These are phyloP conservation scores for Ophiosphaerella herpotricha DNA, from an alignment of 2,329 filamentous ascomycete genomes.

Conservation along the genomic window DNA sequence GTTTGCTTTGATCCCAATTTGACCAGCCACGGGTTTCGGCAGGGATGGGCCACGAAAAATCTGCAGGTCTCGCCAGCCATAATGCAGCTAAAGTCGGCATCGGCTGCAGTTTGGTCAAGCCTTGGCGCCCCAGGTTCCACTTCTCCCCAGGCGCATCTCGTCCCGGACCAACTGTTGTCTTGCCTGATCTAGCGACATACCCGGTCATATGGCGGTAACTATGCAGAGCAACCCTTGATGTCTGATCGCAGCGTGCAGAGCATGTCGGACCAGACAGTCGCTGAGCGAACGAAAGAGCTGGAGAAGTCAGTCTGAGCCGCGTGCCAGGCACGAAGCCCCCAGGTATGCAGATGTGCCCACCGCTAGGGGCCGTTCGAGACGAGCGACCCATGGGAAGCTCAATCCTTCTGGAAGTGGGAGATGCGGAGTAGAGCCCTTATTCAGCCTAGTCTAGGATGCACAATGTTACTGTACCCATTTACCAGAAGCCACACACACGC, in stretches of 20 bases:
- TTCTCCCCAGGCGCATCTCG: conserved; percentile 27
- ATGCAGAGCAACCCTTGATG: conserved; percentile 8
- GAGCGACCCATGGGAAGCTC: conserved; percentile 19
- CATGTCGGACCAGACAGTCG: not conserved
- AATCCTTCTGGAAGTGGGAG: conserved; percentile 41
- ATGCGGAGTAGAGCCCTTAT: conserved; percentile 35
- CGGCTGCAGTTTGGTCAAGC: conserved; percentile 31
- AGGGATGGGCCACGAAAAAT: conserved; percentile 25
- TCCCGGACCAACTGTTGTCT: conserved; percentile 38
- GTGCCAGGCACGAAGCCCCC: conserved; percentile 6
- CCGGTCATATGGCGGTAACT: conserved; percentile 12
- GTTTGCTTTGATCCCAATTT: conserved; percentile 30
- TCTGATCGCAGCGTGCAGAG: conserved; percentile 6
- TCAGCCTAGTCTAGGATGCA: conserved; percentile 28
- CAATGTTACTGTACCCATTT: conserved; percentile 44
- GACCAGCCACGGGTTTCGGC: conserved; percentile 20
- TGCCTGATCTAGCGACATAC: conserved; percentile 23
- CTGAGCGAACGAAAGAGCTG: conserved; percentile 2
- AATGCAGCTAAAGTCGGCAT: conserved; percentile 19
- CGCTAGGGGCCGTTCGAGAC: conserved; percentile 9
- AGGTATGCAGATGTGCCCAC: conserved; percentile 9
- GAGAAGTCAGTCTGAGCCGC: conserved; percentile 11
- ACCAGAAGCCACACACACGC: conserved; percentile 29
- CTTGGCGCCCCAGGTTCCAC: conserved; percentile 38
- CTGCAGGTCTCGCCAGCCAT: conserved; percentile 27